phyloP scores from a whole-genome alignment of 108 stramenopile species.

The Cyclotella choctawhatcheeana region DNA sequence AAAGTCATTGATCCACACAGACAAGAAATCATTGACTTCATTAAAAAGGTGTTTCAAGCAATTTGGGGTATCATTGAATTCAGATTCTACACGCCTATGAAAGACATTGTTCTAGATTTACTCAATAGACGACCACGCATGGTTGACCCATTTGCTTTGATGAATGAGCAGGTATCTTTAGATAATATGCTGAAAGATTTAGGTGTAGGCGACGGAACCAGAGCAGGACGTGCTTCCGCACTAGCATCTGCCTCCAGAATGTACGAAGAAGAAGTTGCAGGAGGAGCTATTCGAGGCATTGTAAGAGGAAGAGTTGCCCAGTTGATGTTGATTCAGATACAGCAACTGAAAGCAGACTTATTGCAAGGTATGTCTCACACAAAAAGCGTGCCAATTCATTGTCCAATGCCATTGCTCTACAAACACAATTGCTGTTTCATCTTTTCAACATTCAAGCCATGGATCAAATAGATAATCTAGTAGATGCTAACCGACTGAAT shows the following conservation, averaged over 20 bases:
- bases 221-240: conserved; percentile 55
- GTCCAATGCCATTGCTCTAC: not conserved
- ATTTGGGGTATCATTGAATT: conserved; percentile 65
- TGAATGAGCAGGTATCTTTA: conserved; percentile 68
- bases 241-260: conserved; percentile 60
- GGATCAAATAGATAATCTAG: conserved; percentile 75
- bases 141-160: conserved; percentile 65
- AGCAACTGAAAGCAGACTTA: conserved; percentile 83
- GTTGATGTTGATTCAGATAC: conserved; percentile 81
- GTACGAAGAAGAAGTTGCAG: conserved; percentile 69
- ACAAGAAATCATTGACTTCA: conserved; percentile 56
- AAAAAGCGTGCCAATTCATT: not conserved
- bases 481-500: conserved; percentile 77
- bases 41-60: conserved; percentile 36
- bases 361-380: conserved; percentile 40
- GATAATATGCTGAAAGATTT: conserved; percentile 84
- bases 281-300: conserved; percentile 65
- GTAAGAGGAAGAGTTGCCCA: conserved; percentile 65
- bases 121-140: conserved; percentile 58
- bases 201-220: conserved; percentile 79
- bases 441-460: conserved; percentile 53
- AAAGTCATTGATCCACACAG: conserved; percentile 52
- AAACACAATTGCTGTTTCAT: not conserved
- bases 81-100: conserved; percentile 72
- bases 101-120: conserved; percentile 67